These are phyloP conservation scores for Chaetothyriales sp. DNA, from an alignment of 2,329 filamentous ascomycete species.

Conservation along the genomic window DNA sequence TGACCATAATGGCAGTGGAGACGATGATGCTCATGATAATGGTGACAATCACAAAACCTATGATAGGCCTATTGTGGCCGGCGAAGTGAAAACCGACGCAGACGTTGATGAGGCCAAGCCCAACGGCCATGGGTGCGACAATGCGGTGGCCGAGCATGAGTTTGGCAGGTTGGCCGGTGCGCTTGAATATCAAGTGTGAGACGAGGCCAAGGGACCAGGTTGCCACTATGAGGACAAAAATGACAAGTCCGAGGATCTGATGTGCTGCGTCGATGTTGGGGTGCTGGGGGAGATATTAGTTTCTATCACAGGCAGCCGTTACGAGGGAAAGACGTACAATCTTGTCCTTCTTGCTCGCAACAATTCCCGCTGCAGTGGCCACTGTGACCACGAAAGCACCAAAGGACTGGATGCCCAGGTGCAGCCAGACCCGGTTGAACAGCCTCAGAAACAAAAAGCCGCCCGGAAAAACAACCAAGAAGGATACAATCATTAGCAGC, in stretches of 20 bases:
- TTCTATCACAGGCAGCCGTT: background rate
- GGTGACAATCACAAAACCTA: constrained; percentile 37
- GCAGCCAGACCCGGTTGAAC: constrained; percentile 39
- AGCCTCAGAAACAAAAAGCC: constrained; percentile 43
- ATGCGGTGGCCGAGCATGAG: constrained; percentile 42
- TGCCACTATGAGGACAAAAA: constrained; percentile 38
- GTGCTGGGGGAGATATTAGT: constrained; percentile 23
- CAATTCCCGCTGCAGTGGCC: constrained; percentile 41
- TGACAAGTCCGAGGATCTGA: constrained; percentile 46
- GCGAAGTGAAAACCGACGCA: constrained; percentile 49
- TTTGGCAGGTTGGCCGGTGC: constrained; percentile 37
- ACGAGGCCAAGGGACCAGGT: constrained; percentile 44
- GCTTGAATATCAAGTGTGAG: constrained; percentile 42
- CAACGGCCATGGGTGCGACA: constrained; percentile 42
- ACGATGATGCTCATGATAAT: constrained; percentile 29
- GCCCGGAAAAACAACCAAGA: constrained; percentile 43
- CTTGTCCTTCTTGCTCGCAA: constrained; percentile 40
- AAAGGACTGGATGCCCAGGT: constrained; percentile 40
- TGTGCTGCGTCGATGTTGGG: constrained; percentile 42
- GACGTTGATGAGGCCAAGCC: constrained; percentile 42
- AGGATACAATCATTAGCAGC: constrained; percentile 41
- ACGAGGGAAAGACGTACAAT: constrained; percentile 32
- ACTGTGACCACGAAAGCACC: constrained; percentile 37
- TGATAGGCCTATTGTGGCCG: constrained; percentile 31
- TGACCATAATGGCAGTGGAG: constrained; percentile 24